Evolutionary conservation across 805 yeast species (phyloP), one percentile per base, ranked within the genome.

Genomic region (Yarrowia hollandica): DNA sequence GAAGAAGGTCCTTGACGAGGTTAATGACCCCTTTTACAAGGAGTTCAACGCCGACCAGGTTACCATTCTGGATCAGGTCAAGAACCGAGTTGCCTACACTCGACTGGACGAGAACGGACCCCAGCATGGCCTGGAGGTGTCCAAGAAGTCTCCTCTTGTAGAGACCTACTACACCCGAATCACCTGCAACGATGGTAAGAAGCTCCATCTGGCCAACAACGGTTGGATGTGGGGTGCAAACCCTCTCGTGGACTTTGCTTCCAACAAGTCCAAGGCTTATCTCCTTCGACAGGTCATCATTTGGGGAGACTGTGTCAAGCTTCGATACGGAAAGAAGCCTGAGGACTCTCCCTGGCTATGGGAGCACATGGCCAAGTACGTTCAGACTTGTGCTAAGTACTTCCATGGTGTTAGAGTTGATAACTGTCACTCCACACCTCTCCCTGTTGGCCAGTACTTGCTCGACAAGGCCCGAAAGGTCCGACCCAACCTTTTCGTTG

Each of bases 181-280:
- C 64, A 69, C 65, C 2, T 79, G 71, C 50, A 70, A 73, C 0
- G 75, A 76, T 48, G 92, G 90, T 2, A 76, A 79, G 34, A 85
- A 84, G 74, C 64, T 68, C 7, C 74, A 72, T 2, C 75, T 92
- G 61, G 98, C 96, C 3, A 94, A 94, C 69, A 92, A 94, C 68
- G 99, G 99, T 46, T 92, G 98, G 97, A 90, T 94, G 60, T 92
- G 99, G 99, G 91, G 89, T 57, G 97, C 96, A 10, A 85, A 92
- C 65, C 97, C 98, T 1, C 73, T 91, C 60, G 86, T 89, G 2
- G 98, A 92, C 73, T 92, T 92, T 79, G 99, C 98, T 0, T 86
- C 96, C 0, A 71, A 78, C 25, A 66, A 83, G 59, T 83, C 96
- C 5, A 86, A 82, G 67, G 91, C 95, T 4, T 92, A 94, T 68